Evolutionary conservation across 345 rosid species (phyloP).

Genomic region (Salix udensis): DNA sequence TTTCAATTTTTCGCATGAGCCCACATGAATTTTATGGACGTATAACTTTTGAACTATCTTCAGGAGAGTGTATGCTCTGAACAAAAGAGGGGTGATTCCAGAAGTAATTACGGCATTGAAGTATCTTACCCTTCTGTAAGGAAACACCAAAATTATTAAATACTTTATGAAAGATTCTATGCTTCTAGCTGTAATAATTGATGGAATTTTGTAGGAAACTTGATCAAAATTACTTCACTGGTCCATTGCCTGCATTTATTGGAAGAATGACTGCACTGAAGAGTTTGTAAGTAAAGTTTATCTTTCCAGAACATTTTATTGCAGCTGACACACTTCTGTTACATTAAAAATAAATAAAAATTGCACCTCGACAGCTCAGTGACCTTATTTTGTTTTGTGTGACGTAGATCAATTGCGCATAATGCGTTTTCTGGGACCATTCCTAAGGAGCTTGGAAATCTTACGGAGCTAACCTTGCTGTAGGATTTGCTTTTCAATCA

Average conservation of each 20-base stretch:
- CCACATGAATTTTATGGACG: no score
- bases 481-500: constrained; percentile 19
- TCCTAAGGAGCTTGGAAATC: constrained; percentile 38
- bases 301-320: not conserved
- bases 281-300: constrained; percentile 17
- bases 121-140: constrained; percentile 19
- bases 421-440: constrained; percentile 37
- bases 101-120: constrained; percentile 15
- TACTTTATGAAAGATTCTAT: not conserved
- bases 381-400: not conserved
- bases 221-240: constrained; percentile 32
- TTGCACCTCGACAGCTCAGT: not conserved
- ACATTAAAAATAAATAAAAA: no score
- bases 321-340: not conserved
- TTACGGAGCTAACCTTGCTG: constrained; percentile 24
- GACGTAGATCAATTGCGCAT: constrained; percentile 21
- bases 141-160: not conserved
- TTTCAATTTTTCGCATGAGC: no score
- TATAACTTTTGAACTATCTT: not conserved
- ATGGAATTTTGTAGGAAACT: constrained; percentile 27
- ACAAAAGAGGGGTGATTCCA: constrained; percentile 24
- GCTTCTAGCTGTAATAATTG: not conserved
- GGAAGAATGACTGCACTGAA: constrained; percentile 25
- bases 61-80: constrained; percentile 28
- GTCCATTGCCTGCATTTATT: constrained; percentile 35